Evolutionary conservation across 1,284 basidiomycete genomes (phyloP), one percentile per base, ranked within the genome.

Genomic region (Lentinus polychrous): DNA sequence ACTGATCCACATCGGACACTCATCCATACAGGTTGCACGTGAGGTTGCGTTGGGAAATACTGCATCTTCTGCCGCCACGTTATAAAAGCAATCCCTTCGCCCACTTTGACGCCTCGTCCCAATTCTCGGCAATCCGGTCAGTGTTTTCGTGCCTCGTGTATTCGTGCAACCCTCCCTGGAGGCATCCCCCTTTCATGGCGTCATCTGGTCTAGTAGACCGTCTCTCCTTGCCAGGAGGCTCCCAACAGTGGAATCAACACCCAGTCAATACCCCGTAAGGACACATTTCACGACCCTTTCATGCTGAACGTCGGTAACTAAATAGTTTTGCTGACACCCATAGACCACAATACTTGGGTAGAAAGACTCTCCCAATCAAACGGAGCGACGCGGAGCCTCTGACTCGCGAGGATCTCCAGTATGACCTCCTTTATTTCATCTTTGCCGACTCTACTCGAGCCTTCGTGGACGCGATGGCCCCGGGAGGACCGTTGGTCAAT

Each of bases 341-440:
- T 54, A 68, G 66, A 41, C 62, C 67, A 23, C 67, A 67, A 43
- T 69, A 66, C 50, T 61, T 66, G 48, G 66, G 68, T 35, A 58
- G 67, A 45, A 71, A 71, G 60, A 65, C 65, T 3, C 64, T 70
- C 14, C 69, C 69, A 31, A 74, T 83, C 58, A 81, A 83, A 64
- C 75, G 74, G 57, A 67, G 64, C 45, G 81, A 84, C 58, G 79
- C 77, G 23, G 78, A 82, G 57, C 76, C 79, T 34, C 66, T 84
- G 45, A 78, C 73, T 50, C 73, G 82, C 41, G 67, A 68, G 48
- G 87, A 90, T 65, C 75, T 90, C 48, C 86, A 91, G 66, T 87
- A 80, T 63, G 83, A 87, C 60, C 71, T 91, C 35, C 78, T 92
- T 47, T 66, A 78, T 55, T 68, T 72, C 58, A 76, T 91, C 54